Base-by-base conservation (phyloP, 2,329 filamentous ascomycete species). In the Cladophialophora carrionii region DNA sequence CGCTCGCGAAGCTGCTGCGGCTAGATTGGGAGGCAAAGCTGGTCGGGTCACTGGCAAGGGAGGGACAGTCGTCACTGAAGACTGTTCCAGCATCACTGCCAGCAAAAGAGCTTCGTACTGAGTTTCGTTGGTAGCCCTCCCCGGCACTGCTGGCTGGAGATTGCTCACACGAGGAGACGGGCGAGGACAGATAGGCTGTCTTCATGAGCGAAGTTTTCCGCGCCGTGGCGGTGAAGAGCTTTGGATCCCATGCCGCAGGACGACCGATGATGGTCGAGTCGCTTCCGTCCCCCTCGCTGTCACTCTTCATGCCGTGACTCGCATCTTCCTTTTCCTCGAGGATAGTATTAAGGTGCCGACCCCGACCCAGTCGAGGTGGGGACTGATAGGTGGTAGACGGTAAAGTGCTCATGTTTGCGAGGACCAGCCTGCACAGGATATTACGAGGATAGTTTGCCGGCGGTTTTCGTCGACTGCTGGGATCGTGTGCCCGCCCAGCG, bases 71-170 rank as follows among this genome's bases (percentile, higher is more conserved):
- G 71, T 78, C 75, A 72, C 78, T 75, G 75, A 78, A 73, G 78
- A 85, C 82, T 8, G 85, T 83, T 71, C 96, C 92, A 61, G 92
- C 87, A 70, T 96, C 92, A 17, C 91, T 92, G 49, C 91, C 84
- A 76, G 95, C 90, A 76, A 96, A 96, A 7, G 56, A 96, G 80
- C 72, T 96, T 91, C 77, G 96, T 91, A 72, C 94, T 94, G 69
- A 91, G 88, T 83, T 71, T 87, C 85, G 70, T 88, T 88, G 75
- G 84, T 80, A 71, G 82, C 78, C 80, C 84, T 89, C 72, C 82
- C 81, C 71, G 86, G 82, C 66, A 77, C 88, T 90, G 89, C 79
- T 82, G 72, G 82, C 83, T 61, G 82, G 86, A 63, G 84, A 85
- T 58, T 78, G 81, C 71, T 78, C 65, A 71, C 76, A 70, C 71